These are phyloP conservation scores for Phaeotremella skinneri DNA, from an alignment of 768 basidiomycete genomes.

Conservation along the genomic window DNA sequence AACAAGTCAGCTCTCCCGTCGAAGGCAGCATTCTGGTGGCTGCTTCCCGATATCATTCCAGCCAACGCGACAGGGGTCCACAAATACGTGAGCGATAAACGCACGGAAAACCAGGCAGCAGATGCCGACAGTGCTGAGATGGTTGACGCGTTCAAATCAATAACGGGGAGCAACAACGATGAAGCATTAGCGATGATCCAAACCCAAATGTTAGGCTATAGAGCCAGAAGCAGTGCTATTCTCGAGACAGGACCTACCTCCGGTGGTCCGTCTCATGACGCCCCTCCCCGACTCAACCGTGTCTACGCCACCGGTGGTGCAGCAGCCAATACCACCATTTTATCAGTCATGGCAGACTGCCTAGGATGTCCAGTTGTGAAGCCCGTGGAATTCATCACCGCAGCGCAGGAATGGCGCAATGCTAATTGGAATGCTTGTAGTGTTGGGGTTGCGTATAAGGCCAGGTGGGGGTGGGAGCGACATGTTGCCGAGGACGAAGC, in stretches of 20 bases:
- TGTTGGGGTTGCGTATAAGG: conserved; percentile 46
- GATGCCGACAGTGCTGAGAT: conserved; percentile 17
- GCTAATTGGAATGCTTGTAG: conserved; percentile 44
- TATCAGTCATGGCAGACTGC: conserved; percentile 74
- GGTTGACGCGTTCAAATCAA: conserved; percentile 21
- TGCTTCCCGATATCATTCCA: conserved; percentile 83
- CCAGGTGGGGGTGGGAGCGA: conserved; percentile 44
- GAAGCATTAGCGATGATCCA: conserved; percentile 67
- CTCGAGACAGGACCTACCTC: conserved; percentile 56
- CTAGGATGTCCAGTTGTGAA: conserved; percentile 70
- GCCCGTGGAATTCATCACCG: conserved; percentile 32
- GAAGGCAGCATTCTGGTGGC: conserved; percentile 72
- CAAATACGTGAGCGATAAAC: conserved; percentile 33
- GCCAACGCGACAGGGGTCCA: conserved; percentile 70
- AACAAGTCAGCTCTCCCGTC: background rate
- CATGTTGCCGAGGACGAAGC: conserved; percentile 7
- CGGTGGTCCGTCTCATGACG: background rate
- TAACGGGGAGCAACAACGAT: conserved; percentile 1
- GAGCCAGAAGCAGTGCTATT: conserved; percentile 67
- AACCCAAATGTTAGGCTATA: conserved; percentile 79
- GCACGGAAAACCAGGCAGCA: conserved; percentile 11
- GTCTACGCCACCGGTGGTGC: conserved; percentile 78
- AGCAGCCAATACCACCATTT: conserved; percentile 68
- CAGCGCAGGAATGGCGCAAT: conserved; percentile 22
- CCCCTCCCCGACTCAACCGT: conserved; percentile 56